phyloP scores from a whole-genome alignment of 805 yeast species.

The Candida insectorum region DNA sequence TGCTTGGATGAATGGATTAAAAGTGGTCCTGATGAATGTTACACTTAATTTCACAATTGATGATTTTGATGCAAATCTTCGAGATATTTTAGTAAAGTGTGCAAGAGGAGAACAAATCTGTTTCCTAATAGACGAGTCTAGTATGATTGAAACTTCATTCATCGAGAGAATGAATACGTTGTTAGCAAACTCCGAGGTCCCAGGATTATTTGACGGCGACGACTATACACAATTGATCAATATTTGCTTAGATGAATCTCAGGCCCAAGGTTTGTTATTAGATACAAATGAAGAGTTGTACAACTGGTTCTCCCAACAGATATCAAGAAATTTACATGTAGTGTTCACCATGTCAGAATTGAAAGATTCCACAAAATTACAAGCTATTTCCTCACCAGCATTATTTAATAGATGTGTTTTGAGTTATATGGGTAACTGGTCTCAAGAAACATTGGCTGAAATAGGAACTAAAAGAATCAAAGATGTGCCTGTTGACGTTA shows the following conservation, averaged over 20 bases:
- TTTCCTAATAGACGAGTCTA: conserved; percentile 77
- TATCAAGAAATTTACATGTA: conserved; percentile 74
- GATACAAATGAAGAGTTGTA: conserved; percentile 70
- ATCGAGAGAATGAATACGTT: conserved; percentile 89
- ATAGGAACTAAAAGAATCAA: conserved; percentile 45
- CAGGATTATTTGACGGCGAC: conserved; percentile 82
- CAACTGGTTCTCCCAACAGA: conserved; percentile 67
- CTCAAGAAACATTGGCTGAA: conserved; percentile 42
- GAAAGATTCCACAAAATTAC: conserved; percentile 28
- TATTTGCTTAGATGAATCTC: conserved; percentile 54
- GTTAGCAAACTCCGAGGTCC: conserved; percentile 90
- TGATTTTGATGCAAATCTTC: conserved; percentile 67
- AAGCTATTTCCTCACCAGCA: conserved; percentile 77
- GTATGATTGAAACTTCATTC: conserved; percentile 71
- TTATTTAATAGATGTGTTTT: conserved; percentile 84
- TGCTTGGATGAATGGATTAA: conserved; percentile 85
- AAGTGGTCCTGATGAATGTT: conserved; percentile 55
- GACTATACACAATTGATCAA: conserved; percentile 53
- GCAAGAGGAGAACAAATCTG: conserved; percentile 60
- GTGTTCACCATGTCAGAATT: conserved; percentile 67
- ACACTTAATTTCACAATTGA: conserved; percentile 48
- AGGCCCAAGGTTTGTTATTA: conserved; percentile 56
- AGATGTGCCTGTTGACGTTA: conserved; percentile 51
- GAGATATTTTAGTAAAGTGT: conserved; percentile 46
- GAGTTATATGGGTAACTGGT: conserved; percentile 89